Evolutionary conservation across 768 basidiomycete species (phyloP), one percentile per base, ranked within the genome.

Genomic region (Suillus ampliporus): DNA sequence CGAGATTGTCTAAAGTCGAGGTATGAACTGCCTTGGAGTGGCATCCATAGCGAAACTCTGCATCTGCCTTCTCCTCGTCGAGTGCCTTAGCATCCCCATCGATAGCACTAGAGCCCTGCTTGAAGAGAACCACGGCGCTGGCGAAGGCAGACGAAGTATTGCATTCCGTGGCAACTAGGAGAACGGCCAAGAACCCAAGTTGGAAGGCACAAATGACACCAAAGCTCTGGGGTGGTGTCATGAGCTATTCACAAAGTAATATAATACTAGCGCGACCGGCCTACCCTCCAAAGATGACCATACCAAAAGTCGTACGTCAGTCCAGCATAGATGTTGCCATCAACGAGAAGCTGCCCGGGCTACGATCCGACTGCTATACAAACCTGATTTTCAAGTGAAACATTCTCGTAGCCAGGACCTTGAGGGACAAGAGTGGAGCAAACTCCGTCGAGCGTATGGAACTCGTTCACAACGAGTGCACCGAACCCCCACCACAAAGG

Each of bases 131-230:
- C 35, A 89, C 80, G 15, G 78, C 71, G 1, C 76, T 74, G 47
- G 69, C 76, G 40, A 71, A 72, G 2, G 76, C 72, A 47, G 75
- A 63, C 50, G 64, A 67, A 37, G 78, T 82, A 67, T 81, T 83
- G 63, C 75, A 71, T 76, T 91, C 87, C 1, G 89, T 86, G 72
- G 89, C 84, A 38, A 84, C 2, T 60, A 92, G 78, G 19, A 89
- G 83, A 21, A 81, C 68, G 7, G 72, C 43, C 62, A 88, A 71
- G 73, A 92, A 94, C 65, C 74, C 83, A 17, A 84, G 40, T 38
- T 82, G 83, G 71, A 92, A 93, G 0, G 82, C 89, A 62, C 89
- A 62, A 37, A 89, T 73, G 59, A 95, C 89, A 26, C 92, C 93
- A 58, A 83, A 83, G 64, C 89, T 86, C 86, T 88, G 63, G 19